Percentiles rank a stretch among this genome's conserved stretches.
Conservation (phyloP, 345 rosid genomes). For the Orychophragmus violaceus region DNA sequence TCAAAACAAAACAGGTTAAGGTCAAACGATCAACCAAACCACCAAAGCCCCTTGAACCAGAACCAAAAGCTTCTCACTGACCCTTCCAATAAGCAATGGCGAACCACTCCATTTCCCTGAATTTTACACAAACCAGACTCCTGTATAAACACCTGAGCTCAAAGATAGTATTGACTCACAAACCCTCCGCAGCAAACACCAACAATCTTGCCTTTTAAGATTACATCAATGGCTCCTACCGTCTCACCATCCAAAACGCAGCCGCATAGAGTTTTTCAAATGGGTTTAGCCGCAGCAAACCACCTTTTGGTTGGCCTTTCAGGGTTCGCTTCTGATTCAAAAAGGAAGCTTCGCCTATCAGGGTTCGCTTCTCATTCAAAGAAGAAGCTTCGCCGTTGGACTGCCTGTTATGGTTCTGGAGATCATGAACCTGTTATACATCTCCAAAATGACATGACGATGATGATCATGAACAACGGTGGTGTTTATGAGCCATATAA, state of each 20-base stretch:
- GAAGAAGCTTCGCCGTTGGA: slow-evolving; percentile 40
- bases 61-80: not conserved
- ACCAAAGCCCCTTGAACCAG: slow-evolving; percentile 10
- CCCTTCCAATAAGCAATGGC: not conserved
- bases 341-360: no score
- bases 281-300: slow-evolving; percentile 35
- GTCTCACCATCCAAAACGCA: slow-evolving; percentile 8
- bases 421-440: no score
- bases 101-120: slow-evolving; percentile 36
- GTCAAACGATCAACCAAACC: slow-evolving; percentile 36
- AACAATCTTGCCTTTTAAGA: not conserved
- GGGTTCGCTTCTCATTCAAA: slow-evolving; percentile 51
- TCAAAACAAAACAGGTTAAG: not conserved
- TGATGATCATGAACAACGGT: no score
- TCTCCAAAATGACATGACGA: no score
- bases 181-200: not conserved
- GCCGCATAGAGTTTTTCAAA: slow-evolving; percentile 24
- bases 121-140: not conserved
- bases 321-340: no score
- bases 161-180: not conserved
- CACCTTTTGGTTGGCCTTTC: slow-evolving; percentile 45
- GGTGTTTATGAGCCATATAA: slow-evolving; percentile 11
- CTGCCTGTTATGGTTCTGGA: slow-evolving; percentile 47
- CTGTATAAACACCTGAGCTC: not conserved
- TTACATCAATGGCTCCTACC: slow-evolving; percentile 37